Evolutionary conservation across 495 filamentous ascomycete genomes (phyloP).

Genomic region (Lophium mytilinum): DNA sequence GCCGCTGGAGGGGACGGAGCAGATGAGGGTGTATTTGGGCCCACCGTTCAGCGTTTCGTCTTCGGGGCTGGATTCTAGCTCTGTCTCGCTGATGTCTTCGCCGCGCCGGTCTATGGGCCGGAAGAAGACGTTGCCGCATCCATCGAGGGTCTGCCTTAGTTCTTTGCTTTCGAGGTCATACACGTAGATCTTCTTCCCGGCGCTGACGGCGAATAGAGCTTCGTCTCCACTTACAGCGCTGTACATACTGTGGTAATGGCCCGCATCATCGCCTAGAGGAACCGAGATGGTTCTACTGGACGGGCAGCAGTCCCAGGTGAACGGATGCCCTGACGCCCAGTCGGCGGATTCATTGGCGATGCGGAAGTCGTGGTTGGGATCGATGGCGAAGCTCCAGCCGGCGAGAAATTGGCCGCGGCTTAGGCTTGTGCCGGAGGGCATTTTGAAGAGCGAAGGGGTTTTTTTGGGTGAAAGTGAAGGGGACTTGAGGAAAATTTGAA

Average conservation of each 20-base stretch:
- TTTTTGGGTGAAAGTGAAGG: too few species aligned
- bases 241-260: neutral
- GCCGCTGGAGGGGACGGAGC: neutral
- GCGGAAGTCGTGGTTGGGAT: neutral
- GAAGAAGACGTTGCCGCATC: conserved; percentile 1
- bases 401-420: neutral
- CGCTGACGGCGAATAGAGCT: conserved; percentile 9
- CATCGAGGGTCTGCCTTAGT: conserved; percentile 4
- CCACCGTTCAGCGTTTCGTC: neutral
- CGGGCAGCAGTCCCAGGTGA: neutral
- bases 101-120: neutral
- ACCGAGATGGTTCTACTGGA: neutral
- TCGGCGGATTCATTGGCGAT: neutral
- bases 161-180: conserved; percentile 4
- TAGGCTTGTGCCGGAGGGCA: neutral
- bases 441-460: too few species aligned
- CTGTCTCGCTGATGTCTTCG: neutral
- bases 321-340: neutral
- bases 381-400: neutral
- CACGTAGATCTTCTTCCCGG: neutral
- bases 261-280: neutral
- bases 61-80: neutral
- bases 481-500: too few species aligned
- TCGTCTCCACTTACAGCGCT: conserved; percentile 3
- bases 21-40: conserved; percentile 9